These are phyloP conservation scores for Neurospora africana DNA, from an alignment of 495 filamentous ascomycete genomes.

Conservation along the genomic window DNA sequence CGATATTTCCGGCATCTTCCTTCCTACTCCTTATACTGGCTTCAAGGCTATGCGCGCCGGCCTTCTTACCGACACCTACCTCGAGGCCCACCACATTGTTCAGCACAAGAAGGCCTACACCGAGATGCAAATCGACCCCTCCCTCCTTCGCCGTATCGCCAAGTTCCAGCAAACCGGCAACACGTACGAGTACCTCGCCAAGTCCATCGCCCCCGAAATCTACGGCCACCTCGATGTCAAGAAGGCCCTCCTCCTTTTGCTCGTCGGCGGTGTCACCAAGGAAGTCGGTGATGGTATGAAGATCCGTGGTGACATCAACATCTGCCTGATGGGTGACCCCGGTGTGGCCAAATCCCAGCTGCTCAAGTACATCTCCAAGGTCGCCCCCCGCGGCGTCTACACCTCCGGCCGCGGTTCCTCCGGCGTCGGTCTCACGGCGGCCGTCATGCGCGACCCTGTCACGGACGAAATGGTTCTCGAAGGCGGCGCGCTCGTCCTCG, in stretches of 20 bases:
- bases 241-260: conserved; percentile 85
- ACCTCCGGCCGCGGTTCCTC: conserved; percentile 93
- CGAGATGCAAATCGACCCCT: conserved; percentile 62
- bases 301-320: conserved; percentile 96
- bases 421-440: conserved; percentile 93
- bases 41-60: conserved; percentile 95
- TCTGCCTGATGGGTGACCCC: conserved; percentile 98
- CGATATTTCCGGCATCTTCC: conserved; percentile 88
- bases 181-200: conserved; percentile 86
- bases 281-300: conserved; percentile 96
- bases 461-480: conserved; percentile 99
- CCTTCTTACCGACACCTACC: conserved; percentile 88
- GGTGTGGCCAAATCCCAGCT: conserved; percentile 98
- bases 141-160: conserved; percentile 69
- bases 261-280: conserved; percentile 95
- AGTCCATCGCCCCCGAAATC: conserved; percentile 95
- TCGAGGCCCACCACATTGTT: conserved; percentile 84
- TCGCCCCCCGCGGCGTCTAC: conserved; percentile 93
- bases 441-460: conserved; percentile 96
- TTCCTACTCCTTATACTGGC: conserved; percentile 94
- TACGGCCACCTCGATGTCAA: conserved; percentile 95
- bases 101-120: conserved; percentile 98
- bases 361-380: conserved; percentile 96
- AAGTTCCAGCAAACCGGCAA: conserved; percentile 72
- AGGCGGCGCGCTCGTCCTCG: conserved; percentile 88